Evolutionary conservation across 1,284 basidiomycete species (phyloP), one percentile per base, ranked within the genome.

Genomic region (Melampsora abietis-canadensis): DNA sequence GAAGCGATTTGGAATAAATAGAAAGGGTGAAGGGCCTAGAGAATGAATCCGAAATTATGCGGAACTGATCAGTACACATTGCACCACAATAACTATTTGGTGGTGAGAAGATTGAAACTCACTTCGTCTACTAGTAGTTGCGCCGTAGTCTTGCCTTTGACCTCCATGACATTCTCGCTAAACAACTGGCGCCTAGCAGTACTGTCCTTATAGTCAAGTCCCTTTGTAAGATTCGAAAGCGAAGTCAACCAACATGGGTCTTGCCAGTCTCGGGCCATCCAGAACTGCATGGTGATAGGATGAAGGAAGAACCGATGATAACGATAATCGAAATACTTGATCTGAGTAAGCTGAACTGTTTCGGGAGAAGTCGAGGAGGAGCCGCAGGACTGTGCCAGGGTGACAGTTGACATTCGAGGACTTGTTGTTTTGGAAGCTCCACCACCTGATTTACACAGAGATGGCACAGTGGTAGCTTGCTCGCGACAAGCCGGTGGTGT

Each of bases 1-100:
- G 93, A 96, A 64, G 94, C 94, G 78, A 98, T 90, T 86, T 99
- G 96, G 82, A 99, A 99, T 74, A 98, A 90, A 81, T 96, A 97
- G 83, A 97, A 97, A 0, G 94, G 94, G 81, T 97, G 94, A 44
- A 97, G 89, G 66, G 94, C 87, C 90, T 91, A 73, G 8, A 21
- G 17, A 37, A 21, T 46, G 37, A 66, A 12, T 6, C 17, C 63
- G 69, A 70, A 78, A 77, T 78, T 67, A 74, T 59, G 31, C 65
- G 46, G 27, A 31, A 54, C 21, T 63, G 17, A 40, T 51, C 24
- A 60, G 21, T 6, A 57, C 31, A 21, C 54, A 77, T 61, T 51
- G 24, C 57, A 48, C 14, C 12, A n/a, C n/a, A 21, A 24, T 27
- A 60, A 54, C 27, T 31, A 4, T 27, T 40, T 77, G 75, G n/a